Evolutionary conservation across 805 yeast species (phyloP), one percentile per base, ranked within the genome.

Genomic region (Wickerhamomyces pijperi): DNA sequence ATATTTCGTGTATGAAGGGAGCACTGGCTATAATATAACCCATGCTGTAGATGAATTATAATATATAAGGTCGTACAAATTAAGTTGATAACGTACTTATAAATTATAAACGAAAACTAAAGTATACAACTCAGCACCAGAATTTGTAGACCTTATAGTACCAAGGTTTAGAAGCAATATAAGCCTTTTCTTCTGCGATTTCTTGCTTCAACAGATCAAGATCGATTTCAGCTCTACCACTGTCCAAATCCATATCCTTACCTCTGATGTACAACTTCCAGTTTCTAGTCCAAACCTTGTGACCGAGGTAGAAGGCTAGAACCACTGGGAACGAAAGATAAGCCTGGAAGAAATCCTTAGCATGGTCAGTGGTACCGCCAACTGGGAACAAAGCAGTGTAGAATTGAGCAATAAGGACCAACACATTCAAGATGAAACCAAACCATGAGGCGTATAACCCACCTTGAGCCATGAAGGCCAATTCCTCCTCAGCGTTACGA

Each of bases 341-440:
- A 15, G 59, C 51, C 45, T 55, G 51, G 52, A 69, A 63, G 54
- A 67, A 66, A 32, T 39, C 49, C 31, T 45, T 43, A 12, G 61
- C 57, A 9, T 21, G 23, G 28, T 45, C 36, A 39, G 64, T 42
- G 19, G 39, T 40, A 0, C 35, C 56, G 14, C 75, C 59, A 19
- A 56, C 21, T 42, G 55, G 46, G 39, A 41, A 45, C 15, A 46
- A 61, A 5, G 90, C 88, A 46, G 78, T 68, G 84, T 88, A 84
- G 68, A 85, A 82, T 62, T 82, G 88, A 28, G 86, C 83, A 42
- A 73, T 63, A 42, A 85, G 64, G 46, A 83, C 75, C 43, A 79
- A 59, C 28, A 69, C 32, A 54, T 76, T 76, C 48, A 85, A 58
- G 20, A 60, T 42, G 18, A 72, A 54, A 40, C 90, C 92, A 53